These are phyloP conservation scores for Russula dissimulans DNA, from an alignment of 768 basidiomycete genomes.

Conservation along the genomic window DNA sequence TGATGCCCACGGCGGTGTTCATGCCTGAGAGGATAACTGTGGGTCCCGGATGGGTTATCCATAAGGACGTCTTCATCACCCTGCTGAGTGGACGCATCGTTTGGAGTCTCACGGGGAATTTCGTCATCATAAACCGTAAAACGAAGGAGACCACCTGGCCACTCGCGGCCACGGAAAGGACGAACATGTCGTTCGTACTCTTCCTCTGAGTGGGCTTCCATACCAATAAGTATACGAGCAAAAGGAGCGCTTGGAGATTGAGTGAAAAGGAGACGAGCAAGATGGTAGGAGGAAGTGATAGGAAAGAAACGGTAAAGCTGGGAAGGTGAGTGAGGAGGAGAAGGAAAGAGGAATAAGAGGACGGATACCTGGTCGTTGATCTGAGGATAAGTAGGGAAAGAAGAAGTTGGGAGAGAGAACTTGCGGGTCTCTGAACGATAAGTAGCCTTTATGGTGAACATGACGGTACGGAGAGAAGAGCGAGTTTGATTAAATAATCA, in stretches of 20 bases:
- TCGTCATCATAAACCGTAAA: slow-evolving; percentile 57
- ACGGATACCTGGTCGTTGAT: slow-evolving; percentile 48
- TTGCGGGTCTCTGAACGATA: slow-evolving; percentile 63
- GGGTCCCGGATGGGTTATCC: neutral
- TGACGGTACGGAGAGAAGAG: slow-evolving; percentile 25
- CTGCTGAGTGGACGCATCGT: neutral
- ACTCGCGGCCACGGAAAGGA: slow-evolving; percentile 42
- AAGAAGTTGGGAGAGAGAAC: slow-evolving; percentile 43
- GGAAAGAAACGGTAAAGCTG: slow-evolving; percentile 69
- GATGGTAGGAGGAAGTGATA: slow-evolving; percentile 46
- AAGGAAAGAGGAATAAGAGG: neutral
- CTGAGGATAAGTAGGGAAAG: slow-evolving; percentile 56
- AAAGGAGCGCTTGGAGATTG: slow-evolving; percentile 42
- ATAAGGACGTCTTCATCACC: neutral
- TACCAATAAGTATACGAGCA: slow-evolving; percentile 51
- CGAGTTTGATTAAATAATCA: neutral
- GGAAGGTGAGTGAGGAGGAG: neutral
- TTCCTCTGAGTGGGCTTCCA: slow-evolving; percentile 46
- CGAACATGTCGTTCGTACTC: slow-evolving; percentile 48
- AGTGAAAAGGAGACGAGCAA: slow-evolving; percentile 63
- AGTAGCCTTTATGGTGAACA: slow-evolving; percentile 76
- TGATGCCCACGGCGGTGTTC: slow-evolving; percentile 8
- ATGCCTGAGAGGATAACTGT: neutral
- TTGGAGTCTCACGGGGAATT: slow-evolving; percentile 20
- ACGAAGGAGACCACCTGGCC: slow-evolving; percentile 50